These are phyloP conservation scores for Calamus simplicifolius DNA, from an alignment of 176 grass and related monocot species.

Conservation along the genomic window DNA sequence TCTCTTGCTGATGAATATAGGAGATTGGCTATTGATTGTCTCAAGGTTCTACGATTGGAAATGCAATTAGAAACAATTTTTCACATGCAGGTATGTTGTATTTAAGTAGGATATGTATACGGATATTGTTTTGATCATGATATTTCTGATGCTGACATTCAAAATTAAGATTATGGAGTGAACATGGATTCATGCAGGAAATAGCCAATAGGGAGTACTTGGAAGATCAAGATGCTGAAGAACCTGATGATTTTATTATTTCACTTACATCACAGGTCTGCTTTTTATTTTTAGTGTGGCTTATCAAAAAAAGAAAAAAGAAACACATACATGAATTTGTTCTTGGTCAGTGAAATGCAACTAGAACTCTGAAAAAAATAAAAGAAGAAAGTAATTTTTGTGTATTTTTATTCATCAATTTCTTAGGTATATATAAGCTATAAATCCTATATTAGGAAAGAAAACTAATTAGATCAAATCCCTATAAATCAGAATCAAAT, in stretches of 20 bases:
- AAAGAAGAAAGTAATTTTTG: no score
- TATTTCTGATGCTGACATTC: no score
- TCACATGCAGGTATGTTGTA: constrained; percentile 73
- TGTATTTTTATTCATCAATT: no score
- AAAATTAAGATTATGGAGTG: constrained; percentile 13
- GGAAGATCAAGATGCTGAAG: constrained; percentile 99
- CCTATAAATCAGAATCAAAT: no score
- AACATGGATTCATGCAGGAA: constrained; percentile 47
- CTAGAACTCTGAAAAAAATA: no score
- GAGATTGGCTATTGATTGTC: constrained; percentile 77
- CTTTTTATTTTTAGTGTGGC: constrained; percentile 6
- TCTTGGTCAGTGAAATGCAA: no score
- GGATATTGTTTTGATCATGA: no score
- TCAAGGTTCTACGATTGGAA: constrained; percentile 89
- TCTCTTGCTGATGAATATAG: constrained; percentile 84
- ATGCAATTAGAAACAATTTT: constrained; percentile 93
- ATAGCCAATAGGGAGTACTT: constrained; percentile 88
- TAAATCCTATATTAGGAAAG: no score
- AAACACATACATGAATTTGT: no score
- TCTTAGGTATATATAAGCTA: no score
- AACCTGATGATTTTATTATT: constrained; percentile 98
- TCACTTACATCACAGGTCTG: constrained; percentile 85
- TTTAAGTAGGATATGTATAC: not conserved
- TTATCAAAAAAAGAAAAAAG: no score
- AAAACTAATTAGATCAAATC: no score